A percentile compares a stretch with the other conserved stretches of the same genome.
Evolutionary conservation across 2,329 filamentous ascomycete genomes (phyloP).

Genomic region (Massarina eburnea): DNA sequence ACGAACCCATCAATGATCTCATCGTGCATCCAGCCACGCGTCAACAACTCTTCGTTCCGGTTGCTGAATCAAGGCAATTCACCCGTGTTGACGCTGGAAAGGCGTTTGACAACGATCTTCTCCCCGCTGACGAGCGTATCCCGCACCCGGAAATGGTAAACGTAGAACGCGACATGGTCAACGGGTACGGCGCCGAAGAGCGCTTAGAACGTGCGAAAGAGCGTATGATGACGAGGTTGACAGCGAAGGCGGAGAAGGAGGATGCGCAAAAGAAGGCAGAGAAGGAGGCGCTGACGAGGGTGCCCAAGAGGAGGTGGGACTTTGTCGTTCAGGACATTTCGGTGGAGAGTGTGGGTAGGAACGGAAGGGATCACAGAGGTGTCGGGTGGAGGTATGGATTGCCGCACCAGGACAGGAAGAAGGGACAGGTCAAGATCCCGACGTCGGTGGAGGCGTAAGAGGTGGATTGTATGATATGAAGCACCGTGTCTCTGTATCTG

Average conservation of each 20-base stretch:
- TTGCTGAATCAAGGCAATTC: slow-evolving; percentile 64
- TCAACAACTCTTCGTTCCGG: slow-evolving; percentile 63
- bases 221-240: slow-evolving; percentile 28
- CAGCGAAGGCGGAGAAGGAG: slow-evolving; percentile 44
- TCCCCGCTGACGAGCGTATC: slow-evolving; percentile 64
- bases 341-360: slow-evolving; percentile 56
- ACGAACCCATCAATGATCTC: slow-evolving; percentile 67
- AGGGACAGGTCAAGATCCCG: slow-evolving; percentile 64
- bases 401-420: slow-evolving; percentile 64
- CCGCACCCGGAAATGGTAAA: slow-evolving; percentile 62
- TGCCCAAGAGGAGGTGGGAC: slow-evolving; percentile 57
- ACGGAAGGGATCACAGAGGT: slow-evolving; percentile 56
- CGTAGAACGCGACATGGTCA: slow-evolving; percentile 41
- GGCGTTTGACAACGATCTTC: slow-evolving; percentile 60
- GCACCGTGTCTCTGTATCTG: slow-evolving; percentile 19
- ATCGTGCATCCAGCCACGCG: slow-evolving; percentile 58
- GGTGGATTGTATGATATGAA: slow-evolving; percentile 24
- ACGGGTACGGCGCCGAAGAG: slow-evolving; percentile 38
- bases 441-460: slow-evolving; percentile 54
- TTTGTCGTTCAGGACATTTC: slow-evolving; percentile 63
- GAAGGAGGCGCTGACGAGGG: slow-evolving; percentile 45
- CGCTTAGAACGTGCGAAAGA: slow-evolving; percentile 34
- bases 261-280: slow-evolving; percentile 48
- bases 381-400: slow-evolving; percentile 64
- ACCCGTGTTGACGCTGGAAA: slow-evolving; percentile 66